A percentile compares a stretch with the other conserved stretches of the same genome.
Evolutionary conservation across 2,329 filamentous ascomycete species (phyloP).

Genomic region (Hypocreales sp.): DNA sequence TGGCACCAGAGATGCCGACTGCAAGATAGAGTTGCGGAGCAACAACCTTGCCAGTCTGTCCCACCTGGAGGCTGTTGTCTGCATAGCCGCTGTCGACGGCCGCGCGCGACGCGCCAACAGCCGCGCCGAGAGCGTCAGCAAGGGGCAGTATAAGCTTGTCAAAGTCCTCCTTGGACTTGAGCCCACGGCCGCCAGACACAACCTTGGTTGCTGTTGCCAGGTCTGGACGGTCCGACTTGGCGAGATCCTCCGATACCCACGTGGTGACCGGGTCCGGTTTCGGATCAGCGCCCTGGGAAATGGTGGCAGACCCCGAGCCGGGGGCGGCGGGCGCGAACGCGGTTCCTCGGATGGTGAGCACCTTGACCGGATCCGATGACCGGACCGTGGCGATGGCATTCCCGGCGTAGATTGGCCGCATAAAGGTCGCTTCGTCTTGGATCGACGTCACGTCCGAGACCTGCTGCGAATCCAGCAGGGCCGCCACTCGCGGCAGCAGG

Average conservation of each 20-base stretch:
- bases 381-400: slow-evolving; percentile 96
- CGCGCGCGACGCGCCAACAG: slow-evolving; percentile 85
- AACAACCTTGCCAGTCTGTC: slow-evolving; percentile 97
- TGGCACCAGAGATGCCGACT: slow-evolving; percentile 90
- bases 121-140: slow-evolving; percentile 85
- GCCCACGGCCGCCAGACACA: slow-evolving; percentile 81
- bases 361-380: slow-evolving; percentile 69
- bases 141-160: slow-evolving; percentile 84
- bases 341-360: slow-evolving; percentile 86
- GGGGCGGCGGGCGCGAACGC: slow-evolving; percentile 66
- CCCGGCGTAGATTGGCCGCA: slow-evolving; percentile 92
- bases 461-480: slow-evolving; percentile 81
- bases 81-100: slow-evolving; percentile 96
- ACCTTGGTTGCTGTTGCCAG: slow-evolving; percentile 78
- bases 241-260: slow-evolving; percentile 88
- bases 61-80: slow-evolving; percentile 95
- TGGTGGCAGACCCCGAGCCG: slow-evolving; percentile 55
- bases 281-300: slow-evolving; percentile 74
- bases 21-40: slow-evolving; percentile 91
- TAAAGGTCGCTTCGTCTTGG: slow-evolving; percentile 83
- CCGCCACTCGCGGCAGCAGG: slow-evolving; percentile 78
- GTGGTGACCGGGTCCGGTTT: slow-evolving; percentile 59
- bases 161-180: slow-evolving; percentile 98
- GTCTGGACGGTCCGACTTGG: slow-evolving; percentile 88
- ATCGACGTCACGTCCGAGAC: slow-evolving; percentile 83